Percentiles rank a stretch among this genome's conserved stretches.
phyloP scores from a whole-genome alignment of 2,329 filamentous ascomycete species.

The Thelonectria rubi region DNA sequence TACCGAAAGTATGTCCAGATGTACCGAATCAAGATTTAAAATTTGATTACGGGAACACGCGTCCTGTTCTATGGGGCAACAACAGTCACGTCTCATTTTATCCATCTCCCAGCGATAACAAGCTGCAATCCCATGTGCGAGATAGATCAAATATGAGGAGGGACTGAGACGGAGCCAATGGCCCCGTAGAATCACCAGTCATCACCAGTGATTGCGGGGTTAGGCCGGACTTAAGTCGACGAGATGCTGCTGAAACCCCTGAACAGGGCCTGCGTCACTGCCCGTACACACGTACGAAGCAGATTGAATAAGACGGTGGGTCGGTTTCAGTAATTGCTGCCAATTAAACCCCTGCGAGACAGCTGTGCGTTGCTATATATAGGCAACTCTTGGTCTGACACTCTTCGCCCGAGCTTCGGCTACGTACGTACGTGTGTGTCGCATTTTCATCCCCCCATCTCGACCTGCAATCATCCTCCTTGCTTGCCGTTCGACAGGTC shows the following conservation, averaged over 20 bases:
- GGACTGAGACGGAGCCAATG: neutral
- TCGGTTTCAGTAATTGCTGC: slow-evolving; percentile 5
- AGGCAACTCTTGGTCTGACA: slow-evolving; percentile 1
- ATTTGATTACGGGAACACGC: too few species aligned
- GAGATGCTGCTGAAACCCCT: slow-evolving; percentile 1
- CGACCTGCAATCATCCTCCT: neutral
- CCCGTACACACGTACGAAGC: neutral
- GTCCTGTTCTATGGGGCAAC: too few species aligned
- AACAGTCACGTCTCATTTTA: too few species aligned
- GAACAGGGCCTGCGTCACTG: slow-evolving; percentile 3
- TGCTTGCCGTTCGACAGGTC: neutral
- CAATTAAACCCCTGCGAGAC: slow-evolving; percentile 2
- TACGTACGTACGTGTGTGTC: neutral
- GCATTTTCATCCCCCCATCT: neutral
- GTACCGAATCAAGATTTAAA: too few species aligned
- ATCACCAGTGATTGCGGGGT: slow-evolving; percentile 7
- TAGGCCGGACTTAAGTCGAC: slow-evolving; percentile 10
- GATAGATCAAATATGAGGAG: neutral
- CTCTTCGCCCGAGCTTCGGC: neutral
- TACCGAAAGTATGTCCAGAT: too few species aligned
- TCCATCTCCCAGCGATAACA: too few species aligned
- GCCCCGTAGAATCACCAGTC: neutral
- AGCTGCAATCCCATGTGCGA: too few species aligned
- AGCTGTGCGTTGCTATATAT: slow-evolving; percentile 4
- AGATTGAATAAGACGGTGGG: slow-evolving; percentile 9